Evolutionary conservation across 192 early-diverging fungal species (phyloP), one percentile per base, ranked within the genome.

Genomic region (Tieghemiomyces parasiticus): DNA sequence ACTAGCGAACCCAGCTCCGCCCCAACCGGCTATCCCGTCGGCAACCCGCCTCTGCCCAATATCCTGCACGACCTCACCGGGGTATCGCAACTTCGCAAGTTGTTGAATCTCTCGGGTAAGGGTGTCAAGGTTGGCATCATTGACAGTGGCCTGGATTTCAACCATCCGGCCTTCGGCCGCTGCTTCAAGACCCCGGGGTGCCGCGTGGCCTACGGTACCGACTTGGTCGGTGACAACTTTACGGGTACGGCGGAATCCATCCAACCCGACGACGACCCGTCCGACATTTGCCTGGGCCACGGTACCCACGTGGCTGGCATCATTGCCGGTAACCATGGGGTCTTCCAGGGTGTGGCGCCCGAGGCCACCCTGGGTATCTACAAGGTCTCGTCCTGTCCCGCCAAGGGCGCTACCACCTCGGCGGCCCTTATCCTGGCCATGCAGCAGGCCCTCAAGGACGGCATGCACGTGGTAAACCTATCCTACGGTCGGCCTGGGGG

Each of bases 121-220:
- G 47, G 50, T 8, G 26, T 59, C 30, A 59, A 62, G 49, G 47
- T 62, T n/a, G 38, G 61, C 2, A 59, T 67, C 42, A 45, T 62
- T 20, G 48, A 60, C 56, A 62, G 20, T 24, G 62, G 62, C 22
- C 42, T 64, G n/a, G 63, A 64, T 32, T 60, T 50, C 19, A 59
- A n/a, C 24, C 62, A 64, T 38, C 62, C 62, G 9, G 62, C 47
- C 29, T 55, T 64, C 28, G 62, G 62, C 47, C 35, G 29, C 13
- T 62, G 61, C 29, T 62, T 32, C 54, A 59, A 59, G 25, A 61
- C 60, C 24, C 50, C 50, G 35, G 61, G 61, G 14, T 62, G 61
- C 24, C 51, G 34, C 19, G 49, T 48, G 38, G 49, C 49, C 49
- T 51, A 51, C 49, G 49, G 49, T n/a, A 26, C 9, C 10, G 49